phyloP scores from a whole-genome alignment of 73 alveolate species.

The Paramecium biaurelia region DNA sequence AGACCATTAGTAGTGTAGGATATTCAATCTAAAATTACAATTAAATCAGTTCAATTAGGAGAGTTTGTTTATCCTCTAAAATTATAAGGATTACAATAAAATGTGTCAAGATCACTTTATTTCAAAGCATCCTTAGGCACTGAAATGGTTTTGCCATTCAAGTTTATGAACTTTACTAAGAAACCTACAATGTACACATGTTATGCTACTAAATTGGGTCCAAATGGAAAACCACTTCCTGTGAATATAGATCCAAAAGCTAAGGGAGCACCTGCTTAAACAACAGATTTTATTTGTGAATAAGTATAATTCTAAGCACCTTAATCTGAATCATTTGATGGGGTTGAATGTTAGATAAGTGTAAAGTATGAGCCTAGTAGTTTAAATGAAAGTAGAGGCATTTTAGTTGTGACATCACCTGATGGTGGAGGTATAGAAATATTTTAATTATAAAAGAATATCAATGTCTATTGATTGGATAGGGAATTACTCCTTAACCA shows the following conservation, averaged over 20 bases:
- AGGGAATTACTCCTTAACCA: conserved; percentile 96
- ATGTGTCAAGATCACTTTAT: conserved; percentile 88
- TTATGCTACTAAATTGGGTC: conserved; percentile 89
- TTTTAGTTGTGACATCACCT: conserved; percentile 88
- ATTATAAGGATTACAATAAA: conserved; percentile 86
- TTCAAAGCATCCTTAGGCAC: conserved; percentile 97
- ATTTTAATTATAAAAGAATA: conserved; percentile 69
- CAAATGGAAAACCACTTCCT: conserved; percentile 78
- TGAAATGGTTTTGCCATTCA: conserved; percentile 93
- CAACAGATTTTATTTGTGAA: conserved; percentile 74
- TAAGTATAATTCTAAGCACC: conserved; percentile 71
- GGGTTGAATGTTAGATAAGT: conserved; percentile 91
- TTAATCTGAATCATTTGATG: conserved; percentile 90
- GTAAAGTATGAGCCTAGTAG: conserved; percentile 96
- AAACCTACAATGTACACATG: conserved; percentile 92
- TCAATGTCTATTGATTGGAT: conserved; percentile 93
- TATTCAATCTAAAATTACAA: conserved; percentile 77
- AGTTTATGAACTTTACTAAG: conserved; percentile 92
- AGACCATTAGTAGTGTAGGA: conserved; percentile 94
- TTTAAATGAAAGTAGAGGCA: conserved; percentile 94
- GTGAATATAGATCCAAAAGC: conserved; percentile 62
- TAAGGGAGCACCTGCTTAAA: conserved; percentile 52
- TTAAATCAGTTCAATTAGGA: conserved; percentile 89
- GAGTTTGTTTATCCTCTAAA: conserved; percentile 71
- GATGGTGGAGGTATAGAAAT: conserved; percentile 82